Evolutionary conservation across 768 basidiomycete species (phyloP), one percentile per base, ranked within the genome.

Genomic region (Phylloporus rhodoxanthus): DNA sequence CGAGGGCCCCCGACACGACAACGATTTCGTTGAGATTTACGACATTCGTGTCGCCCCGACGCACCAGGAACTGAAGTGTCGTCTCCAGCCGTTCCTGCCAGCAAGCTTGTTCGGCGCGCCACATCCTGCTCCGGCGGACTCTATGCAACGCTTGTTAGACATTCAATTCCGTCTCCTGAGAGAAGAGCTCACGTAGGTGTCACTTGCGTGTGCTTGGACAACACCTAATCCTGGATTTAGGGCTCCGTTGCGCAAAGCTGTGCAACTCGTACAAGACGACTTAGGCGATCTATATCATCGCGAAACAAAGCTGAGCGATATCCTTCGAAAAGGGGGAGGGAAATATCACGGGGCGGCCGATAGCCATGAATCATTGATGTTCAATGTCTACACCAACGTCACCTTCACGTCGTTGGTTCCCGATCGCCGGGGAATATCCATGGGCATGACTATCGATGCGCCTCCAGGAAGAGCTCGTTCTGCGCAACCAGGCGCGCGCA

Each of bases 111-210:
- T 69, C 17, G 72, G 68, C 2, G 85, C 83, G 0, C 85, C 84
- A 0, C 85, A 87, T 57, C 84, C 76, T 47, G 72, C 75, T 11
- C 77, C 77, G 0, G 53, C 65, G 3, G 73, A 74, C 14, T 79
- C 78, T 20, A 86, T 89, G 78, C 75, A 84, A 48, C 71, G 81
- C 8, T 68, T 83, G 19, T 67, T 88, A 10, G 88, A 91, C 50
- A 76, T 84, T 4, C 85, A 90, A 55, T 90, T 85, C 63, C 78
- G 87, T 29, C 72, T 89, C 0, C 67, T 90, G 30, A 72, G 87
- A 32, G 87, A 88, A 54, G 87, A 90, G 48, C 66, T 85, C 15
- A 84, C 75, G 79, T 84, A 57, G 20, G 78, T 60, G 7, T 5
- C 2, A 2, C 4, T 39, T 39, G 33, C 36, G 0, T 19, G 14